Conservation (phyloP, 305 asterid species). For the Euphrasia arctica region DNA sequence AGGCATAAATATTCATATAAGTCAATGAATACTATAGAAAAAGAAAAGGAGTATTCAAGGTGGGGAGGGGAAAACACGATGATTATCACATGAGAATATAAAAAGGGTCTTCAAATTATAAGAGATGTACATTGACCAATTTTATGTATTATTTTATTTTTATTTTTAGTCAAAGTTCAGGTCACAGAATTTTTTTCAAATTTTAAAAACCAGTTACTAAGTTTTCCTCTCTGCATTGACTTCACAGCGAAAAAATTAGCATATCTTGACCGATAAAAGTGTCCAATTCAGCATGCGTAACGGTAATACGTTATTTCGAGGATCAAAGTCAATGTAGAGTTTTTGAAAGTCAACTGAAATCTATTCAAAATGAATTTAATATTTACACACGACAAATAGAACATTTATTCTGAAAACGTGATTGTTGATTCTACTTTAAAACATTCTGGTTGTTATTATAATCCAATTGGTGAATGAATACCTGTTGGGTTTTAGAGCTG, state of each 20-base stretch:
- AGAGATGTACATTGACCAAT: too few species aligned
- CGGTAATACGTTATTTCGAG: background rate
- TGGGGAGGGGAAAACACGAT: too few species aligned
- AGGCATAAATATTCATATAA: background rate
- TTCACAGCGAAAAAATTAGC: background rate
- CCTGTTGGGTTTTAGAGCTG: slow-evolving; percentile 98
- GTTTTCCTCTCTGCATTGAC: background rate
- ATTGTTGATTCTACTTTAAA: background rate
- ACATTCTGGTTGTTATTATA: background rate
- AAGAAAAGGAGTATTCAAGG: too few species aligned
- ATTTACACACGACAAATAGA: background rate
- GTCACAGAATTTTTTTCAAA: background rate
- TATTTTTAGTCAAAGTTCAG: background rate
- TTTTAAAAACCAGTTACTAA: background rate
- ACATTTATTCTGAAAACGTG: background rate
- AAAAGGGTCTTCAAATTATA: background rate
- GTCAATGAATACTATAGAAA: background rate
- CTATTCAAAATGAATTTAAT: background rate
- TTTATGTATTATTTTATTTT: too few species aligned
- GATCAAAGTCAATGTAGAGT: background rate
- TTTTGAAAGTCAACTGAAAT: background rate
- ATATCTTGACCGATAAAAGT: background rate
- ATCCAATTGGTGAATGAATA: slow-evolving; percentile 16
- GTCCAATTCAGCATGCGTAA: background rate
- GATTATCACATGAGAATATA: background rate